These are phyloP conservation scores for Acer negundo DNA, from an alignment of 345 rosid genomes.

Conservation along the genomic window DNA sequence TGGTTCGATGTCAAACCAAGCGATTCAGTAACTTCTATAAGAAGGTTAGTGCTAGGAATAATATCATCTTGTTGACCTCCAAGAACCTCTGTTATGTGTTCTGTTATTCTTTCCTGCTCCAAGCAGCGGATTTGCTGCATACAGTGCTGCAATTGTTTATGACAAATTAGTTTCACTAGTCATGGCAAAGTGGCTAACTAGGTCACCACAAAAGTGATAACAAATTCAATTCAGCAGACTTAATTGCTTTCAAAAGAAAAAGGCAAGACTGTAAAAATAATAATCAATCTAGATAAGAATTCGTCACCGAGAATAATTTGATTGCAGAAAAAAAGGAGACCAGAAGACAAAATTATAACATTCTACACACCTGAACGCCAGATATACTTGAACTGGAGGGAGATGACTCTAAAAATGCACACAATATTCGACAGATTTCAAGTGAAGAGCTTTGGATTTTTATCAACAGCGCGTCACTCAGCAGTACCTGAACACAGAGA, in stretches of 20 bases:
- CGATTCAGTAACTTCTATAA: slow-evolving; percentile 53
- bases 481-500: slow-evolving; percentile 56
- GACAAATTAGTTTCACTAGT: slow-evolving; percentile 30
- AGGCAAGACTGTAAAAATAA: neutral
- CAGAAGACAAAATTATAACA: neutral
- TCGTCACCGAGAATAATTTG: neutral
- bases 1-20: slow-evolving; percentile 60
- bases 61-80: slow-evolving; percentile 49
- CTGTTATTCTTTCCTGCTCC: slow-evolving; percentile 47
- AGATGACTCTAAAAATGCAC: slow-evolving; percentile 48
- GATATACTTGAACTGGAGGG: slow-evolving; percentile 45
- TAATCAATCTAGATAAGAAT: slow-evolving; percentile 10
- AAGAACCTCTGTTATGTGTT: slow-evolving; percentile 52
- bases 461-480: slow-evolving; percentile 49
- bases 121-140: slow-evolving; percentile 62
- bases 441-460: slow-evolving; percentile 63
- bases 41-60: slow-evolving; percentile 45
- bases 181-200: slow-evolving; percentile 9
- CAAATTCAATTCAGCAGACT: slow-evolving; percentile 16
- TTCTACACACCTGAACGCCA: slow-evolving; percentile 58
- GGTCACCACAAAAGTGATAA: neutral
- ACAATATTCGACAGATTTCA: slow-evolving; percentile 58
- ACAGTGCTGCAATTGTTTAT: slow-evolving; percentile 50
- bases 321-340: neutral
- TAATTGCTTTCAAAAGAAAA: slow-evolving; percentile 2